Base-by-base conservation (phyloP, 495 filamentous ascomycete genomes). In the Cercophora scortea region DNA sequence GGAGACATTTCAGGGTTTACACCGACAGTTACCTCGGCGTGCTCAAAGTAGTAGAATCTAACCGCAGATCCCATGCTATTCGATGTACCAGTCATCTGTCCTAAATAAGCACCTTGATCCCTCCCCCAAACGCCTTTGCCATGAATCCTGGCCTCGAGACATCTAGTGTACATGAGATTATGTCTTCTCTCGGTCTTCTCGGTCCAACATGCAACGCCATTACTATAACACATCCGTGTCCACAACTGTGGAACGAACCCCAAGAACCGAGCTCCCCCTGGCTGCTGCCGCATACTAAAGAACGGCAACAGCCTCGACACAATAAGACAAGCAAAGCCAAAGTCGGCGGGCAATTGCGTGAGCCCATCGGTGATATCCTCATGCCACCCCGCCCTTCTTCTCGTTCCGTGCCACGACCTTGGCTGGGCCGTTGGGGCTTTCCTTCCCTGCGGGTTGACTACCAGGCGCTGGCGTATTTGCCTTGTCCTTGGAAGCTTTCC, bases 51-150 rank as follows among this genome's bases (percentile, higher is more conserved):
- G n/a, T 38, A 38, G 36, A 13, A 4, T 43, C 4, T 43, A 17
- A 43, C 32, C 44, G 44, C 32, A 32, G 32, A 32, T 9, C 18
- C 13, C 25, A 11, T 46, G 32, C 44, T 25, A 46, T 46, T 16
- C 41, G 47, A 42, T 32, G 38, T 41, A 45, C 49, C 49, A 35
- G 49, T 51, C 40, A 45, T 51, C 16, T 51, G 40, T 45, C 40
- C 48, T 50, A 50, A 50, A 19, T 9, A 50, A 42, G 2, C 25
- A 25, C 25, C 25, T 25, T 25, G 25, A 25, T 5, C 25, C 25
- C 25, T 25, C 12, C 32, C 47, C 42, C 32, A 45, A 63, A 63
- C 61, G 58, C 61, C 61, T 36, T 48, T 46, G 58, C 55, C 52
- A 58, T 63, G 53, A 54, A 19, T 54, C 17, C 39, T 52, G 19